A percentile compares a stretch with the other conserved stretches of the same genome.
Evolutionary conservation across 2,329 filamentous ascomycete species (phyloP).

Genomic region (Decorospora gaudefroyi): DNA sequence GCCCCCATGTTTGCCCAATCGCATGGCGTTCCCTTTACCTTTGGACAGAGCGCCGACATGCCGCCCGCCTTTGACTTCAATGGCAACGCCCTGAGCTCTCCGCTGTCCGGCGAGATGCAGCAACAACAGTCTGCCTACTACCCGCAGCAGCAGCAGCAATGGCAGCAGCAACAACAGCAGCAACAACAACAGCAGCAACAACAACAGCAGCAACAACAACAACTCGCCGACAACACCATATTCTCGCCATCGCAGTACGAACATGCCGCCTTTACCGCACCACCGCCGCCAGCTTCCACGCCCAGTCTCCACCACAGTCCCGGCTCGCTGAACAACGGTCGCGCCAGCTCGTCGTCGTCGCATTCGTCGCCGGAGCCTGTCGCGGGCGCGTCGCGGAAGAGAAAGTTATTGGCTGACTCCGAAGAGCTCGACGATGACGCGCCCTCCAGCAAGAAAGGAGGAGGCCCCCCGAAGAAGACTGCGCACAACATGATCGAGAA

Average conservation of each 20-base stretch:
- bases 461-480: constrained; percentile 75
- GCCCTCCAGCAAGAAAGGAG: constrained; percentile 58
- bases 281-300: constrained; percentile 36
- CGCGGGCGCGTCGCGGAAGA: constrained; percentile 39
- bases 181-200: constrained; percentile 18
- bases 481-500: constrained; percentile 99
- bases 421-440: constrained; percentile 64
- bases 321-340: constrained; percentile 39
- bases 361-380: constrained; percentile 66
- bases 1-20: constrained; percentile 26
- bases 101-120: constrained; percentile 31
- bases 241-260: constrained; percentile 39
- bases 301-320: constrained; percentile 48
- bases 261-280: constrained; percentile 28
- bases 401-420: constrained; percentile 54
- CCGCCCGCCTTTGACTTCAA: constrained; percentile 45
- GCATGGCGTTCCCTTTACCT: constrained; percentile 37
- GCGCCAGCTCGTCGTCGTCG: constrained; percentile 52
- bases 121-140: constrained; percentile 41
- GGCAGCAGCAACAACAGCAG: constrained; percentile 29
- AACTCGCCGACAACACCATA: constrained; percentile 27
- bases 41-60: constrained; percentile 40
- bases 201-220: constrained; percentile 32
- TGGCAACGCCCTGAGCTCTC: constrained; percentile 39
- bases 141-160: constrained; percentile 31